A percentile compares a stretch with the other conserved stretches of the same genome.
phyloP scores from a whole-genome alignment of 2,329 filamentous ascomycete genomes.

The Cercospora sp. region DNA sequence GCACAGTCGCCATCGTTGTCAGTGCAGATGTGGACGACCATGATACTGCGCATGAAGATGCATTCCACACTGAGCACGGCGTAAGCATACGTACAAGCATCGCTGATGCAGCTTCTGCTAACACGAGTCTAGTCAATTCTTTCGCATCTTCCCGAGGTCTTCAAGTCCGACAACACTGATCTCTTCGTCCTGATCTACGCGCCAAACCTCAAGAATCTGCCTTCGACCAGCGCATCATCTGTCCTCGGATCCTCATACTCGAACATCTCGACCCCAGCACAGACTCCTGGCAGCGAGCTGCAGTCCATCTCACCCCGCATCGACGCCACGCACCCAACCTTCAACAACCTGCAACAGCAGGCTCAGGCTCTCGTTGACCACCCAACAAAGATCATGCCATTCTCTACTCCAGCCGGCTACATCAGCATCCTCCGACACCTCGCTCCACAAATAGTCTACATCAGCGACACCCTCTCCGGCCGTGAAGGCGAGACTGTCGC shows the following conservation, averaged over 20 bases:
- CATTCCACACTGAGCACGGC: conserved; percentile 70
- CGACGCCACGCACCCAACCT: conserved; percentile 47
- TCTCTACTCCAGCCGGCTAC: conserved; percentile 79
- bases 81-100: conserved; percentile 56
- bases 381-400: conserved; percentile 83
- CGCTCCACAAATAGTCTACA: conserved; percentile 80
- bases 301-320: conserved; percentile 46
- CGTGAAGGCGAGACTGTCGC: conserved; percentile 70
- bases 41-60: conserved; percentile 56
- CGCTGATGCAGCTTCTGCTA: conserved; percentile 23
- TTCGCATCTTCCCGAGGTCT: conserved; percentile 78
- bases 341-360: conserved; percentile 78
- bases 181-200: conserved; percentile 90
- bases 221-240: conserved; percentile 51
- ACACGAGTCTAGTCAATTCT: conserved; percentile 60
- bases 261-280: conserved; percentile 70
- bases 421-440: conserved; percentile 85
- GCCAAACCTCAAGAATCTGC: conserved; percentile 61
- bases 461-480: conserved; percentile 70
- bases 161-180: conserved; percentile 70
- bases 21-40: conserved; percentile 68
- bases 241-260: conserved; percentile 80
- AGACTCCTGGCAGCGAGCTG: conserved; percentile 62
- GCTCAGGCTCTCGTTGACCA: conserved; percentile 78
- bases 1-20: conserved; percentile 83